Base-by-base conservation (phyloP, 2,329 filamentous ascomycete genomes). In the Chaetomium globosum region DNA sequence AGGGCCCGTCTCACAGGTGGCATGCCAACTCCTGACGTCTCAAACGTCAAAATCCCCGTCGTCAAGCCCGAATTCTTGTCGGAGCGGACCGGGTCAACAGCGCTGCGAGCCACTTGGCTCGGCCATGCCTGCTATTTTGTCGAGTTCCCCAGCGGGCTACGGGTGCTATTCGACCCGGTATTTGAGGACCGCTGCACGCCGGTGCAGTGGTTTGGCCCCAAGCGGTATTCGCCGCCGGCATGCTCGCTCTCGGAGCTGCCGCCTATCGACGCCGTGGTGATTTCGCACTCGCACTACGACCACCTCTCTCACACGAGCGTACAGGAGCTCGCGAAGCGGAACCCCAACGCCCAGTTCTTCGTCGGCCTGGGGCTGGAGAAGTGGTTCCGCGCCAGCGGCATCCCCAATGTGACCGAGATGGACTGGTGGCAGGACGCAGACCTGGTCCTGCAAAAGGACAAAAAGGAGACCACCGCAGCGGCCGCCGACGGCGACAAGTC, bases 381-480 rank as follows among this genome's bases (percentile, higher is more conserved):
- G 56, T 97, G 93, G 93, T 97, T 98, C 76, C 80, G 82, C 55
- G 79, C 82, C 3, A 82, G 82, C 30, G 92, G 91, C 1, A 85
- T 97, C 61, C 69, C 84, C 1, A 91, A 92, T 65, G 89, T 94
- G 52, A 96, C 92, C 0, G 93, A 97, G 79, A 77, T 97, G 73
- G 94, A 98, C 78, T 97, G 94, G 94, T 97, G 94, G 94, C 89
- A 96, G 71, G 89, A 91, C 68, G 84, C 87, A 6, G 88, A 94
- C 56, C 77, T 97, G n/a, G 86, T 80, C 0, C 78, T 97, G 30
- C 65, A 71, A 69, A 69, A 71, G 54, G 12, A 76, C 1, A 10
- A 7, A 71, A 65, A 69, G 36, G 19, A 9, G 4, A 30, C 67
- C 55, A 16, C 36, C 4, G 16, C n/a, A 23, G 9, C 21, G 8